Evolutionary conservation across 2,329 filamentous ascomycete species (phyloP).

Genomic region (Malbranchea zuffiana): DNA sequence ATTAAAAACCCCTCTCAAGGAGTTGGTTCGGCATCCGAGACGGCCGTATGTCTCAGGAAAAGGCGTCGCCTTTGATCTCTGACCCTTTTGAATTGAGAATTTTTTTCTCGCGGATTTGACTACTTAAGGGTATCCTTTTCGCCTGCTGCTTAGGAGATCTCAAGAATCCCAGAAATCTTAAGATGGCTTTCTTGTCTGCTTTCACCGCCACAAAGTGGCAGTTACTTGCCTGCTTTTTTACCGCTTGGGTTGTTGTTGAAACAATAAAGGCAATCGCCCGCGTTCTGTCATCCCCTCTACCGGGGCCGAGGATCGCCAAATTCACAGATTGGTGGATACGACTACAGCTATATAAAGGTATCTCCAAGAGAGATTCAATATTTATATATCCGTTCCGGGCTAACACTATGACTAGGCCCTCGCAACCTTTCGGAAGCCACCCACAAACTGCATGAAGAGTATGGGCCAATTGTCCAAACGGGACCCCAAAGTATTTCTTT

Average conservation of each 20-base stretch:
- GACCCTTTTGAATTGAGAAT: too few species aligned
- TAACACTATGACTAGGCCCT: neutral
- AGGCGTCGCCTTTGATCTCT: too few species aligned
- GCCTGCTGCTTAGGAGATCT: too few species aligned
- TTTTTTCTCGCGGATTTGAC: too few species aligned
- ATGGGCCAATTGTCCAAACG: constrained; percentile 15
- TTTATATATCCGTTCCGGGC: neutral
- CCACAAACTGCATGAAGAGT: constrained; percentile 11
- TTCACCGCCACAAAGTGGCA: constrained; percentile 6
- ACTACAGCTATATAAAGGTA: constrained; percentile 13
- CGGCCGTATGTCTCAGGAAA: too few species aligned
- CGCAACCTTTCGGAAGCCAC: constrained; percentile 2
- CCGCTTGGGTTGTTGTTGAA: constrained; percentile 4
- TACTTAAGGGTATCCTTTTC: too few species aligned
- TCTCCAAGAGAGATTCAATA: neutral
- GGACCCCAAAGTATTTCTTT: constrained; percentile 13
- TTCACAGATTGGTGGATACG: constrained; percentile 13
- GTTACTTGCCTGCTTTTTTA: neutral
- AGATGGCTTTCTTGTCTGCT: constrained; percentile 1
- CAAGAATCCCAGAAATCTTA: too few species aligned
- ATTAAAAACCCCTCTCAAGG: too few species aligned
- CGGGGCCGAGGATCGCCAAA: constrained; percentile 15
- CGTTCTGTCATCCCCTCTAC: constrained; percentile 12
- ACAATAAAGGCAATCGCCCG: constrained; percentile 1
- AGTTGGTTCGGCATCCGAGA: too few species aligned